Percentiles rank a stretch among this genome's conserved stretches.
phyloP scores from a whole-genome alignment of 2,329 filamentous ascomycete species.

The Fusarium azukiicola region DNA sequence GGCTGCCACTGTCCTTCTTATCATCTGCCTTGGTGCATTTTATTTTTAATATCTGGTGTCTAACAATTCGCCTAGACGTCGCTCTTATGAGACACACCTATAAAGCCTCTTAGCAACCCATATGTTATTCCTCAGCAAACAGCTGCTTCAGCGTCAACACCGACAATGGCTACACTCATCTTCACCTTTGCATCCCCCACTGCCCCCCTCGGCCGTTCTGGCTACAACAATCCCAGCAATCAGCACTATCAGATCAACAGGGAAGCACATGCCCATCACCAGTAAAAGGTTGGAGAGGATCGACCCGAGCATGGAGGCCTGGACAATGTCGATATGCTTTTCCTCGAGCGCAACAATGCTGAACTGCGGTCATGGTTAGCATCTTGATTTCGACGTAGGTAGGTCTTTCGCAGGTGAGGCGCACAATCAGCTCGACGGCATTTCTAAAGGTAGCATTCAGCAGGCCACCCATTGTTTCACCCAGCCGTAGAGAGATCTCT shows the following conservation, averaged over 20 bases:
- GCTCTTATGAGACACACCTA: background rate
- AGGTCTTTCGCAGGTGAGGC: no score
- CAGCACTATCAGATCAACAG: background rate
- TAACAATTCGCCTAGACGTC: background rate
- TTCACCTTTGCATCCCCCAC: background rate
- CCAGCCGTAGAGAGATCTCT: background rate
- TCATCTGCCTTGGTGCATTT: background rate
- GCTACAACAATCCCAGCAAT: background rate
- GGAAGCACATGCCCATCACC: background rate
- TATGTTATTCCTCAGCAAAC: background rate
- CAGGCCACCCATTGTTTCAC: no score
- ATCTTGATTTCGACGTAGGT: no score
- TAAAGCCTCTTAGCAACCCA: background rate
- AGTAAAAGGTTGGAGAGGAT: background rate
- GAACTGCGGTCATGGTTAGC: background rate
- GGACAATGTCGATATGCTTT: background rate
- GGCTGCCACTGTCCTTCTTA: background rate
- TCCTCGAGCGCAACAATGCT: background rate
- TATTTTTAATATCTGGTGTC: background rate
- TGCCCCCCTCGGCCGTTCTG: background rate
- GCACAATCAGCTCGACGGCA: no score
- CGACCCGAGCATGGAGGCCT: background rate
- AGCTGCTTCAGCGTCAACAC: slow-evolving; percentile 1
- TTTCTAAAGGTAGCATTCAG: no score
- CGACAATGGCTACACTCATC: background rate